Base-by-base conservation (phyloP, 1,284 basidiomycete species). In the Puccinia triticina region DNA sequence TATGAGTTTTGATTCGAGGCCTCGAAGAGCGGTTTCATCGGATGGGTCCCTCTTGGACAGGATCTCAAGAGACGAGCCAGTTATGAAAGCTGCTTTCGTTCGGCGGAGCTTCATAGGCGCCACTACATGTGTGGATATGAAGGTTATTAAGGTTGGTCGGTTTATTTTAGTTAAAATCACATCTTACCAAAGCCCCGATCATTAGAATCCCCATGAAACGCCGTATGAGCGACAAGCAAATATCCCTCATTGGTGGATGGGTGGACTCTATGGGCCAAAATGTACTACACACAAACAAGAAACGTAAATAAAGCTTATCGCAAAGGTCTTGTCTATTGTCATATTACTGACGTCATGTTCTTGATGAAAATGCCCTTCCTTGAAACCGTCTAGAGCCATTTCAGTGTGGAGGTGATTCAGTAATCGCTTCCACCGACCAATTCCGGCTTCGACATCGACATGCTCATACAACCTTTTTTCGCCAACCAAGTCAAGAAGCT, bases 301-400 rank as follows among this genome's bases (percentile, higher is more conserved):
- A 21, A 34, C 26, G 23, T 53, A 21, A 46, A 26, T 61, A 46
- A n/a, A 66, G 14, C n/a, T 32, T 46, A 11, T 37, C 34, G 57
- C 32, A 18, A 64, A 16, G 16, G n/a, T 61, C 73, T 76, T 40
- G 59, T 26, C 46, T n/a, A n/a, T 40, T 77, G 40, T 48, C 0
- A 59, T 18, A 55, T 8, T 12, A 91, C 92, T 88, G 86, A 93
- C 94, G 86, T 96, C 91, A 84, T 93, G 94, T 86, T 98, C 96
- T 87, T 97, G 94, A 86, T 95, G 95, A 16, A 98, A 94, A 88
- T 97, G 94, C 0, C 94, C 95, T 87, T 98, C 95, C 83, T 91
- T 91, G 84, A 90, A 96, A 0, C 91, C 93, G 0, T 89, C 91
- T 43, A 93, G 88, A 10, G 94, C 90, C 93, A 98, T 95, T 88